These are phyloP conservation scores for Moesziomyces antarcticus DNA, from an alignment of 1,284 basidiomycete species.

Conservation along the genomic window DNA sequence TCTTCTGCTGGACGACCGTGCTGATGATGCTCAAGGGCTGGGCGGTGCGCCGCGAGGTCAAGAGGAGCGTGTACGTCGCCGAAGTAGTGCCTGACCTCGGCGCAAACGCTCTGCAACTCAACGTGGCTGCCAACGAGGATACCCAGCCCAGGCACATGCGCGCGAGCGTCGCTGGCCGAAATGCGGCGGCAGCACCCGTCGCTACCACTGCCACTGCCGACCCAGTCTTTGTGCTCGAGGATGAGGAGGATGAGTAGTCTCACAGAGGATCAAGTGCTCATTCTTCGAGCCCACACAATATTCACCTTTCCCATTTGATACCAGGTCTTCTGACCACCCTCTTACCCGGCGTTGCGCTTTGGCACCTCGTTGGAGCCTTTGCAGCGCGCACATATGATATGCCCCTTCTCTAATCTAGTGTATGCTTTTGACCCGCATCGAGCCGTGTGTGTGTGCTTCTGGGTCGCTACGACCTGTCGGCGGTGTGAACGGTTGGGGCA, in stretches of 20 bases:
- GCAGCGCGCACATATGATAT: no score
- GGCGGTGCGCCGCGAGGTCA: conserved; percentile 50
- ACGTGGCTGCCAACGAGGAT: conserved; percentile 9
- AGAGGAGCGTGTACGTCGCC: conserved; percentile 5
- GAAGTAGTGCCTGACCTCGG: background rate
- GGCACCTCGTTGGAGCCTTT: no score
- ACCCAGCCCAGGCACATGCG: conserved; percentile 30
- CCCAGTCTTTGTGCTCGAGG: conserved; percentile 46
- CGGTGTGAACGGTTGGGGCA: no score
- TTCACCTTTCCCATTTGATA: conserved; percentile 3
- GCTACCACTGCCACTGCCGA: conserved; percentile 1
- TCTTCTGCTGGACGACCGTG: conserved; percentile 58
- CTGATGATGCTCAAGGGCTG: conserved; percentile 63
- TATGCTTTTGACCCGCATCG: no score
- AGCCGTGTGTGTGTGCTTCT: no score
- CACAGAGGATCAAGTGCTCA: background rate
- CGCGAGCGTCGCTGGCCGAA: conserved; percentile 11
- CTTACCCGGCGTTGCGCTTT: background rate
- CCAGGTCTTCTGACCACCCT: conserved; percentile 9
- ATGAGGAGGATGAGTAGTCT: conserved; percentile 27
- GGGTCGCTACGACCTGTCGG: no score
- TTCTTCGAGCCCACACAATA: background rate
- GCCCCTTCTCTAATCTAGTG: no score
- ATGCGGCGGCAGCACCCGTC: background rate
- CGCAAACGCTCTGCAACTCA: conserved; percentile 13